phyloP scores from a whole-genome alignment of 345 rosid genomes.

The Eucalyptus cloeziana region DNA sequence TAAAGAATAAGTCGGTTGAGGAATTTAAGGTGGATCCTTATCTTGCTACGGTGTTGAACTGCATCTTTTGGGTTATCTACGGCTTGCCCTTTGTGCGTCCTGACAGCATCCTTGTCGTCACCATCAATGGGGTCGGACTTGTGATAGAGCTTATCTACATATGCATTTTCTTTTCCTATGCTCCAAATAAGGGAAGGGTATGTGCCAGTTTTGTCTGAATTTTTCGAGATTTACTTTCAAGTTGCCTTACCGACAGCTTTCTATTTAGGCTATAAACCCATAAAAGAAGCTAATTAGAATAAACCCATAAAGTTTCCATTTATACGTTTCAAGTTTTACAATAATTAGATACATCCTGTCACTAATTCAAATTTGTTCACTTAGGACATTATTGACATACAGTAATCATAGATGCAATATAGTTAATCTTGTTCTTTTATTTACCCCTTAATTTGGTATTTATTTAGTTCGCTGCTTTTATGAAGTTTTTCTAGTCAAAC shows the following conservation, averaged over 20 bases:
- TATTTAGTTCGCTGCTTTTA: neutral
- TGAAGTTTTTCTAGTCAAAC: neutral
- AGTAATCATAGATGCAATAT: neutral
- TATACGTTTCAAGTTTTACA: neutral
- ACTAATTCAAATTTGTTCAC: neutral
- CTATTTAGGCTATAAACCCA: neutral
- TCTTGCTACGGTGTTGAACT: conserved; percentile 16
- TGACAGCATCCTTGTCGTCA: conserved; percentile 22
- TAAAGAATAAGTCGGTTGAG: conserved; percentile 23
- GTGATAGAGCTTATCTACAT: conserved; percentile 13
- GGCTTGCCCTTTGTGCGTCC: conserved; percentile 31
- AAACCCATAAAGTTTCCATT: neutral
- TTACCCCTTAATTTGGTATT: neutral
- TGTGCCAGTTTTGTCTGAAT: neutral
- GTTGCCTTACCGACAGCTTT: neutral
- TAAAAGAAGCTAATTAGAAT: neutral
- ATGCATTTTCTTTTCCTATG: conserved; percentile 7
- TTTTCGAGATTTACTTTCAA: neutral
- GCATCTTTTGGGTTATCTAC: conserved; percentile 24
- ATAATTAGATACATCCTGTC: neutral
- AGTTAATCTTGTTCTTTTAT: neutral
- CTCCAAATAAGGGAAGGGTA: neutral
- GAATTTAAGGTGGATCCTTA: conserved; percentile 33
- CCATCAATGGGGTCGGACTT: conserved; percentile 25
- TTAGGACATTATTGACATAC: neutral